Conservation (phyloP, 1,284 basidiomycete genomes). For the Cryptococcus sp. region DNA sequence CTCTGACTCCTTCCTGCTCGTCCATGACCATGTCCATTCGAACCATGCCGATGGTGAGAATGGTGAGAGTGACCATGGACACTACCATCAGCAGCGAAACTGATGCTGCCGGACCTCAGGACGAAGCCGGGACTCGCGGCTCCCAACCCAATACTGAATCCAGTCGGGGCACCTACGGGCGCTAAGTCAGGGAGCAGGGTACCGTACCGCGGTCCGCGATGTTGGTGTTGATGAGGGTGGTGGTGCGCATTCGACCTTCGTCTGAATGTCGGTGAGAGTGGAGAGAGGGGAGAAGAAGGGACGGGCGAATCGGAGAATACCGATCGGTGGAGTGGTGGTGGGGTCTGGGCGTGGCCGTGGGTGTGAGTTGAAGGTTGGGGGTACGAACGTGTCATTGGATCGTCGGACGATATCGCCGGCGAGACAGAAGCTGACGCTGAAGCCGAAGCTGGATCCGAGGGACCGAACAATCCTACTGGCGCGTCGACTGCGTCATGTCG, state of each 20-base stretch:
- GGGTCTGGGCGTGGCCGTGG: not conserved
- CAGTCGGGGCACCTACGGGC: slow-evolving; percentile 40
- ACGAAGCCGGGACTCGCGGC: slow-evolving; percentile 54
- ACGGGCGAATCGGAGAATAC: slow-evolving; percentile 10
- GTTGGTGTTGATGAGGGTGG: slow-evolving; percentile 10
- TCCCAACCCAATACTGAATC: slow-evolving; percentile 53
- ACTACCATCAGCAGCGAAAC: slow-evolving; percentile 2
- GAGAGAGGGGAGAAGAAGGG: slow-evolving; percentile 8
- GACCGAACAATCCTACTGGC: not conserved
- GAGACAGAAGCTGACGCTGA: too few species aligned
- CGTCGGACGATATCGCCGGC: not conserved
- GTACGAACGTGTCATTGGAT: slow-evolving; percentile 4
- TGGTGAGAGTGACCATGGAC: slow-evolving; percentile 11
- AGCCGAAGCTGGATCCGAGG: too few species aligned
- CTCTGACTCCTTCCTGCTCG: slow-evolving; percentile 25
- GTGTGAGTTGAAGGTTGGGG: slow-evolving; percentile 2
- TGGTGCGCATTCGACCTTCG: not conserved
- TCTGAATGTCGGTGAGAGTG: not conserved
- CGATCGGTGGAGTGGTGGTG: slow-evolving; percentile 6
- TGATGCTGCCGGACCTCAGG: slow-evolving; percentile 37
- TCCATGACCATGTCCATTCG: slow-evolving; percentile 7
- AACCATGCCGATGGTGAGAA: not conserved
- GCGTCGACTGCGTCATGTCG: not conserved
- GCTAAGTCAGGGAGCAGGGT: slow-evolving; percentile 50
- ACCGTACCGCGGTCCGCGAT: slow-evolving; percentile 42